Evolutionary conservation across 345 rosid species (phyloP), one percentile per base, ranked within the genome.

Genomic region (Mallotus nudiflorus): DNA sequence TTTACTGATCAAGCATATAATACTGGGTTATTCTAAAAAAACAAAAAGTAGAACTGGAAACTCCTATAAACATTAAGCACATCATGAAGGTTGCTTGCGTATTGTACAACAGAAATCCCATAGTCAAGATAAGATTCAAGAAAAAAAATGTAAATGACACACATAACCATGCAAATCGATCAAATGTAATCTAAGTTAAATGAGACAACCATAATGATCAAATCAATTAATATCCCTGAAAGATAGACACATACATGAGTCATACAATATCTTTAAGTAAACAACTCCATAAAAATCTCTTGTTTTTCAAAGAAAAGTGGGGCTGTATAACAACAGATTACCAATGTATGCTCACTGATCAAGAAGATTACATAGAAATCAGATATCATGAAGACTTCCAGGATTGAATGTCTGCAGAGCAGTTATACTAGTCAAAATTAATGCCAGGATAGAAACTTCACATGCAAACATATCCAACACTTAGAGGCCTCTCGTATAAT

Each of bases 31-130:
- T 56, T 39, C 22, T 55, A n/a, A n/a, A n/a, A n/a, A 63, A 63
- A 63, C 24, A 63, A 25, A 42, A 19, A 62, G 60, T 44, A 37
- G 37, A 63, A 62, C 11, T 20, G 31, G 40, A 37, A 62, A 39
- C n/a, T 40, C 46, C 39, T 39, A 28, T 48, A 62, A 6, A 62
- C 1, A 2, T 52, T 52, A 20, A 51, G 56, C 29, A 19, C 10
- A 3, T 27, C 35, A 55, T 25, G 37, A 28, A 52, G 27, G n/a
- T 11, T 4, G 29, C 35, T 25, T 13, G 35, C 6, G 0, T 11
- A 55, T 2, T 54, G 10, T 25, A 28, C 25, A 4, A 55, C 10
- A 55, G 5, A 25, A 55, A 29, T 3, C n/a, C 65, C 65, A 37
- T 4, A 3, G 28, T 60, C 24, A 60, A 16, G 27, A 60, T 60